Evolutionary conservation across 352 stramenopile genomes (phyloP).

Genomic region (Globisporangium apiculatum): DNA sequence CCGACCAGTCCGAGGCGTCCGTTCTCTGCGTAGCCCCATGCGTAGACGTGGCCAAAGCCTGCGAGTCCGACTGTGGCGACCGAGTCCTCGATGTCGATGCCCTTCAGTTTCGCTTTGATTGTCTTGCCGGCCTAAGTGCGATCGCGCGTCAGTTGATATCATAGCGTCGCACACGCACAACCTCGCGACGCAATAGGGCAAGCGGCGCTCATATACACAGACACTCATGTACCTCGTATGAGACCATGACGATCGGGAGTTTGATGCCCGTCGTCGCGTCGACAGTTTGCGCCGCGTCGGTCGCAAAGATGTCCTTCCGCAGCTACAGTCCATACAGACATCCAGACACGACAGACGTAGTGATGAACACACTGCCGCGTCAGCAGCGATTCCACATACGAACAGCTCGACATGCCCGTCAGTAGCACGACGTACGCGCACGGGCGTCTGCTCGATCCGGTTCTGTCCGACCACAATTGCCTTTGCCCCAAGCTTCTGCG

Average conservation of each 20-base stretch:
- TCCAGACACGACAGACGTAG: neutral
- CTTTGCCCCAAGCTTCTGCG: slow-evolving; percentile 57
- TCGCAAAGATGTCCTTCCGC: slow-evolving; percentile 33
- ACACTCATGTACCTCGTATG: slow-evolving; percentile 29
- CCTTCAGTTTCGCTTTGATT: slow-evolving; percentile 39
- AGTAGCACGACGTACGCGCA: slow-evolving; percentile 23
- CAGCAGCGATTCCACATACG: neutral
- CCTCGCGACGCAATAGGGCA: no score
- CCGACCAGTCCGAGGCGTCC: slow-evolving; percentile 54
- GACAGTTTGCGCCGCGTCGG: slow-evolving; percentile 23
- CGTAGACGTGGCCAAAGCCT: slow-evolving; percentile 44
- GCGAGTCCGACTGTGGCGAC: slow-evolving; percentile 33
- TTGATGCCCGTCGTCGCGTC: slow-evolving; percentile 37
- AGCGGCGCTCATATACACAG: neutral
- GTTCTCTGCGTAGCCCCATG: slow-evolving; percentile 63
- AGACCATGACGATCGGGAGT: slow-evolving; percentile 56
- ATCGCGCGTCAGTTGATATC: no score
- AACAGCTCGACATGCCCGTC: neutral
- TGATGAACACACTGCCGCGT: no score
- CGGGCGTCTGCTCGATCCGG: slow-evolving; percentile 36
- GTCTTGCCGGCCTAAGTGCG: slow-evolving; percentile 21
- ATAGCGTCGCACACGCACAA: no score
- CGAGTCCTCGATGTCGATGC: slow-evolving; percentile 38
- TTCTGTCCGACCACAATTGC: slow-evolving; percentile 61
- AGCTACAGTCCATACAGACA: slow-evolving; percentile 22